Percentiles rank a stretch among this genome's conserved stretches.
These are phyloP conservation scores for Colletotrichum aenigma DNA, from an alignment of 2,329 filamentous ascomycete species.

Conservation along the genomic window DNA sequence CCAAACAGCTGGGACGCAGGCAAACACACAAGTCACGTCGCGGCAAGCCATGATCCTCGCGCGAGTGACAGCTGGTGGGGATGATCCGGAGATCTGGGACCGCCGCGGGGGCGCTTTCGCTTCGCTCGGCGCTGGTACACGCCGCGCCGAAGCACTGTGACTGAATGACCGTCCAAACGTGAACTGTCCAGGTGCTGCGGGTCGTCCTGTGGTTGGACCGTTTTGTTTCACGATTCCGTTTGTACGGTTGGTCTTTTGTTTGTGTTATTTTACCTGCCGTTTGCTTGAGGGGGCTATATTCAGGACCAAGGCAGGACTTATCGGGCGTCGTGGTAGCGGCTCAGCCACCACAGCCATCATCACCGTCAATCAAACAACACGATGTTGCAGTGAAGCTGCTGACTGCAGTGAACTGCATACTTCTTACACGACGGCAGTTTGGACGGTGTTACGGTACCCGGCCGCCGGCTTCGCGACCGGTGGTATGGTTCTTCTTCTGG, in stretches of 20 bases:
- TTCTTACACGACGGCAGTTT: neutral
- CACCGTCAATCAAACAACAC: neutral
- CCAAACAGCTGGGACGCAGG: neutral
- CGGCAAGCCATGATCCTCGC: neutral
- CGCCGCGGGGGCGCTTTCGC: neutral
- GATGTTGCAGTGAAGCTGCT: neutral
- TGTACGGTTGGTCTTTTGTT: neutral
- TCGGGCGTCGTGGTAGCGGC: neutral
- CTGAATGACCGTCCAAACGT: neutral
- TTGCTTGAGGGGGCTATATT: neutral
- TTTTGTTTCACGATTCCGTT: neutral
- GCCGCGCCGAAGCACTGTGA: neutral
- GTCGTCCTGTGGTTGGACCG: neutral
- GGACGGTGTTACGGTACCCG: neutral
- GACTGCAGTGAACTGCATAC: neutral
- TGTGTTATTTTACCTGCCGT: neutral
- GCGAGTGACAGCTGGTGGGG: neutral
- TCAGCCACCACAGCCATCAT: conserved; percentile 1
- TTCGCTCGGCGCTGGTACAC: neutral
- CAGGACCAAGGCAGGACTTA: neutral
- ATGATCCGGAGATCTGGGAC: neutral
- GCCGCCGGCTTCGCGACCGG: neutral
- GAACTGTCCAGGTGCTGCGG: neutral
- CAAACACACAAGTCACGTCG: neutral
- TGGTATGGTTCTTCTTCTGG: neutral